A percentile compares a stretch with the other conserved stretches of the same genome.
Evolutionary conservation across 2,329 filamentous ascomycete genomes (phyloP).

Genomic region (Aureobasidium sp.): DNA sequence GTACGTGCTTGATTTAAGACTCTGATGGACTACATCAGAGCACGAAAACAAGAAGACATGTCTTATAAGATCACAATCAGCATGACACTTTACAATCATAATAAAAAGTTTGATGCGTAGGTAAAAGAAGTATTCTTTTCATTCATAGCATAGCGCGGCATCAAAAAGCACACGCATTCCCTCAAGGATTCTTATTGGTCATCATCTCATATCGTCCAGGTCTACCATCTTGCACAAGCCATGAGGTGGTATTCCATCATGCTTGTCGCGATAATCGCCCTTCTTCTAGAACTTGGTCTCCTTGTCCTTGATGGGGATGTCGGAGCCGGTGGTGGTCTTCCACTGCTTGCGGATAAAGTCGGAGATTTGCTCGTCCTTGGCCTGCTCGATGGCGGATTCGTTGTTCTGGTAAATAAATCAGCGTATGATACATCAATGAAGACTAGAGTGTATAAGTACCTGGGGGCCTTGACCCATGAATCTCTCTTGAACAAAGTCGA

Average conservation of each 20-base stretch:
- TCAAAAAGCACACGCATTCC: not conserved
- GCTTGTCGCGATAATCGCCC: not conserved
- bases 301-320: conserved; percentile 66
- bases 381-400: conserved; percentile 63
- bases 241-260: not conserved
- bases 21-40: too few species aligned
- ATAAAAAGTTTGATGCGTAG: too few species aligned
- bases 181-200: not conserved
- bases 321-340: conserved; percentile 60
- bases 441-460: not conserved
- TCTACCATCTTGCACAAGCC: not conserved
- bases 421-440: not conserved
- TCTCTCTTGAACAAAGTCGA: conserved; percentile 73
- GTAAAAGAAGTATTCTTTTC: not conserved
- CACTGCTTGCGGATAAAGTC: conserved; percentile 64
- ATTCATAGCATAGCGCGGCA: not conserved
- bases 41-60: not conserved
- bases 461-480: conserved; percentile 57
- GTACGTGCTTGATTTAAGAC: too few species aligned
- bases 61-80: not conserved
- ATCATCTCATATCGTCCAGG: not conserved
- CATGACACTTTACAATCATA: too few species aligned
- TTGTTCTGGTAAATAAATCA: conserved; percentile 51
- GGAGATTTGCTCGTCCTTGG: conserved; percentile 72
- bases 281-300: conserved; percentile 30